Base-by-base conservation (phyloP, 192 early-diverging fungal genomes). In the Phycomyces blakesleeanus region DNA sequence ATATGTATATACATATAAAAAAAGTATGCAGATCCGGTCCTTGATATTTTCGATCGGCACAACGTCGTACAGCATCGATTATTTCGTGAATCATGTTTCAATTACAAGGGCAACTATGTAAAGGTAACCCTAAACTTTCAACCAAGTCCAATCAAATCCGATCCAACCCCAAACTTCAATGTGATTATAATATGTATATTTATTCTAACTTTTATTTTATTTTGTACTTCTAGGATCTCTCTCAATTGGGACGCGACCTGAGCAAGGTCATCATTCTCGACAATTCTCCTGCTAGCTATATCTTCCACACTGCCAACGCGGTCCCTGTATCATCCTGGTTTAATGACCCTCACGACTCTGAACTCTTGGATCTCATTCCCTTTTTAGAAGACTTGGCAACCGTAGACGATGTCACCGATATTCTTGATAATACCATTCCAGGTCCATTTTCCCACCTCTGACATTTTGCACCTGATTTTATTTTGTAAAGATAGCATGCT, bases 1-100 rank as follows among this genome's bases (percentile, higher is more conserved):
- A n/a, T n/a, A n/a, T n/a, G n/a, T n/a, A n/a, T n/a, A n/a, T n/a
- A n/a, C n/a, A n/a, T n/a, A n/a, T n/a, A n/a, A n/a, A n/a, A n/a
- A n/a, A n/a, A 93, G 89, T 95, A 95, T 66, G 93, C 93, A 25
- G 92, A 95, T 72, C 92, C 92, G 27, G 91, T 93, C 7, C 69
- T 95, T 41, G 93, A 95, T 74, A 80, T 86, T 62, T 71, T 95
- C 42, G 93, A 95, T 77, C 83, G 74, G 47, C 75, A 78, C 62
- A 68, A 78, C 40, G 88, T 89, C n/a, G 83, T 95, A 18, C 81
- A 87, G 64, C 92, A 93, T 74, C 81, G 93, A 42, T 77, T 95
- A 57, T 95, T 95, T 83, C 83, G 93, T 63, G 93, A 95, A 67
- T 84, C 89, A 5, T 95, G 93, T 73, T 84, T 88, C 38, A 81